Evolutionary conservation across 2,329 filamentous ascomycete genomes (phyloP).

Genomic region (Dactylellina parvicollis): DNA sequence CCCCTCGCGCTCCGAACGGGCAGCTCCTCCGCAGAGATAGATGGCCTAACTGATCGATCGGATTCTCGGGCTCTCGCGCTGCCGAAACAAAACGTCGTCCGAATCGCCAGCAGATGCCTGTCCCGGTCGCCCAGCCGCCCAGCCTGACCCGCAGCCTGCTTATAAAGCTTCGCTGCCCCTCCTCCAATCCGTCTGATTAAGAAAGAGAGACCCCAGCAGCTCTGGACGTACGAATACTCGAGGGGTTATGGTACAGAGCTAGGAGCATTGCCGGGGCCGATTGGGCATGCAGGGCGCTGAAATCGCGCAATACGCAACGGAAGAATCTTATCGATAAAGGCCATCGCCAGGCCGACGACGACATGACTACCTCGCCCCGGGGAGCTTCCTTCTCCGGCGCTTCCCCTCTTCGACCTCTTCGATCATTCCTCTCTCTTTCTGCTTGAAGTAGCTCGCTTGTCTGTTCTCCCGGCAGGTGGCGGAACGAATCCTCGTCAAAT

Average conservation of each 20-base stretch:
- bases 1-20: too few relatives aligned
- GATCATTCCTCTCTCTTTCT: too few relatives aligned
- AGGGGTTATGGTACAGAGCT: not conserved
- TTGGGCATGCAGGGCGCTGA: conserved; percentile 1
- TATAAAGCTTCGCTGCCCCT: conserved; percentile 14
- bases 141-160: not conserved
- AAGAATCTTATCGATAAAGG: not conserved
- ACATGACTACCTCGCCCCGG: not conserved
- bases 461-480: not conserved
- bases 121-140: not conserved
- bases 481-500: not conserved
- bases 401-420: too few relatives aligned
- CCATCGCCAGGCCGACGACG: not conserved
- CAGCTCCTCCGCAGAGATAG: too few relatives aligned
- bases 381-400: not conserved
- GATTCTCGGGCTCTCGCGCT: conserved; percentile 7
- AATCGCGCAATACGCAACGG: conserved; percentile 10
- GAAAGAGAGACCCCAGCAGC: not conserved
- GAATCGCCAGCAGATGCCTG: not conserved
- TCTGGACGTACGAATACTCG: not conserved
- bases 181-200: not conserved
- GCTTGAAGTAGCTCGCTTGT: not conserved
- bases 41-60: not conserved
- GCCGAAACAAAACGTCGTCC: not conserved
- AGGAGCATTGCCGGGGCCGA: too few relatives aligned